Conservation (phyloP, 768 basidiomycete species). For the Neoboletus subvelutipes region DNA sequence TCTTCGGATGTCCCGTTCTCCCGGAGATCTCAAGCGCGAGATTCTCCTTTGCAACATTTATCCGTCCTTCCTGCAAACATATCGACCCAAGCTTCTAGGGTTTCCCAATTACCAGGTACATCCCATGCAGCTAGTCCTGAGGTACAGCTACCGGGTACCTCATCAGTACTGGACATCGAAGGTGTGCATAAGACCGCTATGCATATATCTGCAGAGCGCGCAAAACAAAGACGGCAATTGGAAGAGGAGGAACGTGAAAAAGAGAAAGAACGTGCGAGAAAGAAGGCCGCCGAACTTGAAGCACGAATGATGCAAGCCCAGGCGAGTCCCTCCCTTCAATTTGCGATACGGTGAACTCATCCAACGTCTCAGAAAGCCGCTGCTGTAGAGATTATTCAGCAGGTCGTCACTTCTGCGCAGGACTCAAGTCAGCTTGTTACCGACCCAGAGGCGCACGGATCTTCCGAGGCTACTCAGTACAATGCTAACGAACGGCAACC, state of each 20-base stretch:
- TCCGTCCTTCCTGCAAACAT: slow-evolving; percentile 23
- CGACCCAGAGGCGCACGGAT: slow-evolving; percentile 5
- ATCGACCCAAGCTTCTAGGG: slow-evolving; percentile 12
- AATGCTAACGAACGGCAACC: slow-evolving; percentile 33
- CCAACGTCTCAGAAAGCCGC: slow-evolving; percentile 33
- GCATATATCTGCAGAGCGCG: slow-evolving; percentile 83
- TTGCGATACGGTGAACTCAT: slow-evolving; percentile 10
- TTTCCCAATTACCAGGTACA: slow-evolving; percentile 44
- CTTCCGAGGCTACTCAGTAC: slow-evolving; percentile 2
- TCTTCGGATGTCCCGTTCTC: slow-evolving; percentile 21
- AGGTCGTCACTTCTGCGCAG: slow-evolving; percentile 38
- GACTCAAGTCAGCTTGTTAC: slow-evolving; percentile 1
- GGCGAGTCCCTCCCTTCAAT: slow-evolving; percentile 14
- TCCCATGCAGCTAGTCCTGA: slow-evolving; percentile 45
- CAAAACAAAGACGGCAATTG: slow-evolving; percentile 72
- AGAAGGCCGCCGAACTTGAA: slow-evolving; percentile 77
- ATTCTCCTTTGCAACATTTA: slow-evolving; percentile 39
- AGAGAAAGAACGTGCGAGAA: slow-evolving; percentile 75
- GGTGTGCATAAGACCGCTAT: slow-evolving; percentile 72
- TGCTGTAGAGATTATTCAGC: slow-evolving; percentile 46
- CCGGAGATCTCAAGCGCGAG: slow-evolving; percentile 43
- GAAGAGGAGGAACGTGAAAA: slow-evolving; percentile 84
- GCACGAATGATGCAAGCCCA: slow-evolving; percentile 51
- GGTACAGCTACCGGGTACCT: slow-evolving; percentile 17
- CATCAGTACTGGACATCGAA: slow-evolving; percentile 50